Percentiles rank a stretch among this genome's conserved stretches.
These are phyloP conservation scores for Ogataea ramenticola DNA, from an alignment of 805 yeast genomes.

Conservation along the genomic window DNA sequence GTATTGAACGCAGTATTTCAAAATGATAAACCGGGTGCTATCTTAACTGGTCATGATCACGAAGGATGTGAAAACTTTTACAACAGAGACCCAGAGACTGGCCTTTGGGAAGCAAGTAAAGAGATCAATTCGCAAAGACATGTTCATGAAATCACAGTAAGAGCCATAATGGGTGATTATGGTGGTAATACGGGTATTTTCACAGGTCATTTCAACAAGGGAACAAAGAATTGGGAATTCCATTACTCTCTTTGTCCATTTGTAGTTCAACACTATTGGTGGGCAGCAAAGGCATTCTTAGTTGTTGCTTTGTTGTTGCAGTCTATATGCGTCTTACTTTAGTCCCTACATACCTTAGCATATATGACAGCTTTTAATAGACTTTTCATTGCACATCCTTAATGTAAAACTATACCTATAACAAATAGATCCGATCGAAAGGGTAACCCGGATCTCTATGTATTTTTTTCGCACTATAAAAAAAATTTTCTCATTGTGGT, in stretches of 20 bases:
- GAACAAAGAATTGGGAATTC: conserved; percentile 50
- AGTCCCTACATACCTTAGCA: background rate
- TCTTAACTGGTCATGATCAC: conserved; percentile 94
- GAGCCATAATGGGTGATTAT: conserved; percentile 95
- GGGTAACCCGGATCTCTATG: too few species aligned
- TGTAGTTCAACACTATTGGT: conserved; percentile 88
- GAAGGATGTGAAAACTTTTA: conserved; percentile 81
- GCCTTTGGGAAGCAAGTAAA: conserved; percentile 57
- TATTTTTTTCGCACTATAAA: background rate
- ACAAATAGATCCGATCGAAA: too few species aligned
- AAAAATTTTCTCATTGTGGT: background rate
- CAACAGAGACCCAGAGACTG: conserved; percentile 32
- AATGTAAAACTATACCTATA: background rate
- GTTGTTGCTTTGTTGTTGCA: conserved; percentile 32
- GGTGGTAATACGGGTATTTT: conserved; percentile 84
- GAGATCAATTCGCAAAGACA: conserved; percentile 24
- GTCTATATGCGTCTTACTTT: conserved; percentile 20
- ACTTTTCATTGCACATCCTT: too few species aligned
- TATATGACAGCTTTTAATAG: too few species aligned
- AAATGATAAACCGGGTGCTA: conserved; percentile 61
- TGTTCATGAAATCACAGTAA: conserved; percentile 73
- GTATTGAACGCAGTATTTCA: conserved; percentile 70
- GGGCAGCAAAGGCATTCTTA: conserved; percentile 66
- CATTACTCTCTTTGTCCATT: conserved; percentile 72
- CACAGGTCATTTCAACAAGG: conserved; percentile 57